Percentiles rank a stretch among this genome's conserved stretches.
These are phyloP conservation scores for Nitzschia sp. DNA, from an alignment of 108 stramenopile genomes.

Conservation along the genomic window DNA sequence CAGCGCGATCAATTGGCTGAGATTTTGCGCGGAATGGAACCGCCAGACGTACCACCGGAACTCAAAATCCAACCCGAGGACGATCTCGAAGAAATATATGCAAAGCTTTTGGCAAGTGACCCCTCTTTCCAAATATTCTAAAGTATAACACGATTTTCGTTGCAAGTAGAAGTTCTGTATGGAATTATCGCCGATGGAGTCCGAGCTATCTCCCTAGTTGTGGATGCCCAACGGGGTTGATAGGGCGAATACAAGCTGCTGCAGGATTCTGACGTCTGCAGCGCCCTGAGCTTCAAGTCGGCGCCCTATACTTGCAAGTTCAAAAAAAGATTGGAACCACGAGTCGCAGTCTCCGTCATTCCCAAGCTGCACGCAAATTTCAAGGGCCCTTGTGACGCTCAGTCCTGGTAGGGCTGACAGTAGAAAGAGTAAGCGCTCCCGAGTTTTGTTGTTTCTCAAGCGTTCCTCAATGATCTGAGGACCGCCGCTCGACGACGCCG, in stretches of 20 bases:
- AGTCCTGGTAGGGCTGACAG: slow-evolving; percentile 21
- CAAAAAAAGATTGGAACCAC: not conserved
- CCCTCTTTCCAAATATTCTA: slow-evolving; percentile 59
- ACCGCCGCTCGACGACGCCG: not conserved
- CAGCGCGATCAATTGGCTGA: slow-evolving; percentile 42
- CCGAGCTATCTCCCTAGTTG: no score
- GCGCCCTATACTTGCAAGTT: not conserved
- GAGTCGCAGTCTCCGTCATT: not conserved
- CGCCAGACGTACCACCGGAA: slow-evolving; percentile 38
- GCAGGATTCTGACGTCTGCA: no score
- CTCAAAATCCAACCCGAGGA: slow-evolving; percentile 50
- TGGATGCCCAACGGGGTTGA: slow-evolving; percentile 9
- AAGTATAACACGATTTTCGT: slow-evolving; percentile 2
- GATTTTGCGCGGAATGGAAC: slow-evolving; percentile 51
- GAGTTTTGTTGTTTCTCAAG: slow-evolving; percentile 18
- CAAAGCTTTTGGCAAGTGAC: slow-evolving; percentile 54
- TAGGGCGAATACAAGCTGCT: slow-evolving; percentile 3
- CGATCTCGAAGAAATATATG: slow-evolving; percentile 47
- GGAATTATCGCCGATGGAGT: no score
- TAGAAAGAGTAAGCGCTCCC: slow-evolving; percentile 24
- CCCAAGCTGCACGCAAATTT: not conserved
- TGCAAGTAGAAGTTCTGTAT: no score
- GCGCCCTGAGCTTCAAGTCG: no score
- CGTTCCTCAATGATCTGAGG: slow-evolving; percentile 4
- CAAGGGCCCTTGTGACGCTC: not conserved